Base-by-base conservation (phyloP, 257 asterid species). In the Anisodus tanguticus region DNA sequence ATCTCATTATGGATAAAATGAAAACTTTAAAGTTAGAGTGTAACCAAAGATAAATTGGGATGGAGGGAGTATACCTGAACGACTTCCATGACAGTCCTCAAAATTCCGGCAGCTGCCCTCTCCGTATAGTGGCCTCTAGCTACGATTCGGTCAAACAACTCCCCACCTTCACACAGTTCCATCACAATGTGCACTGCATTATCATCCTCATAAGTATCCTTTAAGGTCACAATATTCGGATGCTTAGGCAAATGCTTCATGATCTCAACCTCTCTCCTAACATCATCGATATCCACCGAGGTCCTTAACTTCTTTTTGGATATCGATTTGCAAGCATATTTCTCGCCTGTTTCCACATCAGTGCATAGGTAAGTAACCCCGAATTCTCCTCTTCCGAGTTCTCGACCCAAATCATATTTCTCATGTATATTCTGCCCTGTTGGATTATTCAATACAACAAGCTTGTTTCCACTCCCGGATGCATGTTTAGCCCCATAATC, bases 321-420 rank as follows among this genome's bases (percentile, higher is more conserved):
- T 85, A 91, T 91, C 2, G 95, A 90, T 74, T 91, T 91, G 83
- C 95, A 91, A n/a, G 95, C 95, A 11, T 83, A 88, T 53, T 89
- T 90, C 12, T 91, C 91, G 2, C 89, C 87, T 0, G 86, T 60
- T 9, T 87, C 91, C 76, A 41, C 71, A 22, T 90, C 93, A 76
- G 92, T 92, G 66, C 92, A 91, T 86, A 91, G 86, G 84, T 90
- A 89, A 45, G 94, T 91, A 49, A 92, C 89, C 90, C 95, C 94
- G 49, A 90, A 92, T 87, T 91, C 95, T 71, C 94, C 95, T 85
- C 95, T 89, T 8, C 97, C 97, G 4, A 92, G 89, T 91, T 91
- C 97, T 37, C 88, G 86, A 13, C 97, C 94, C n/a, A 91, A 90
- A 78, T 87, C 86, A 68, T 88, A 92, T 76, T 68, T 89, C 68